These are phyloP conservation scores for Amaranthus cruentus DNA, from an alignment of 148 eudicot genomes.

Conservation along the genomic window DNA sequence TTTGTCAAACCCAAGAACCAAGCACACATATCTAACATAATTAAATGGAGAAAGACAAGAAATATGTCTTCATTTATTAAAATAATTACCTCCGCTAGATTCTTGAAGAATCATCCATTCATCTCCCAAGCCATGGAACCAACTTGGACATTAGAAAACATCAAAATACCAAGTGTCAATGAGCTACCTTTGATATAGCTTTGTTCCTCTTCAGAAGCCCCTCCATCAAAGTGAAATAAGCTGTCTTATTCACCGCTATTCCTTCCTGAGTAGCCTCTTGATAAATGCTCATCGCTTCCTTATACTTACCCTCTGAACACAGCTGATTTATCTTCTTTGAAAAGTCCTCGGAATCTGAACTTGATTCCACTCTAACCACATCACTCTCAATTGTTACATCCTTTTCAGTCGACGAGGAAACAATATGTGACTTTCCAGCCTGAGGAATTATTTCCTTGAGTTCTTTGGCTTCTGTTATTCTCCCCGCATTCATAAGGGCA, in stretches of 20 bases:
- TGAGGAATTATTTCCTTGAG: slow-evolving; percentile 36
- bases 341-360: slow-evolving; percentile 34
- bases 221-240: slow-evolving; percentile 57
- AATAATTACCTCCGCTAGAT: slow-evolving; percentile 21
- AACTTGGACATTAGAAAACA: not conserved
- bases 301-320: slow-evolving; percentile 50
- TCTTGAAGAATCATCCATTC: not conserved
- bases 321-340: slow-evolving; percentile 53
- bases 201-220: slow-evolving; percentile 60
- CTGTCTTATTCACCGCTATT: slow-evolving; percentile 38
- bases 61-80: not conserved
- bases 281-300: slow-evolving; percentile 65
- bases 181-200: slow-evolving; percentile 25
- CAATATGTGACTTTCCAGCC: slow-evolving; percentile 24
- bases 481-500: slow-evolving; percentile 54
- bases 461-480: slow-evolving; percentile 55
- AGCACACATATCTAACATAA: not conserved
- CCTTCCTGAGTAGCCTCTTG: slow-evolving; percentile 46
- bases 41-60: not conserved
- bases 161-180: not conserved
- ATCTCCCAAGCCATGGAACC: slow-evolving; percentile 3
- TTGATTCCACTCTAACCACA: slow-evolving; percentile 27
- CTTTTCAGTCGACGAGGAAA: slow-evolving; percentile 20
- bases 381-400: slow-evolving; percentile 17
- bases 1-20: not conserved